phyloP scores from a whole-genome alignment of 1,139 yeast species.

The Zygosaccharomyces sapae region DNA sequence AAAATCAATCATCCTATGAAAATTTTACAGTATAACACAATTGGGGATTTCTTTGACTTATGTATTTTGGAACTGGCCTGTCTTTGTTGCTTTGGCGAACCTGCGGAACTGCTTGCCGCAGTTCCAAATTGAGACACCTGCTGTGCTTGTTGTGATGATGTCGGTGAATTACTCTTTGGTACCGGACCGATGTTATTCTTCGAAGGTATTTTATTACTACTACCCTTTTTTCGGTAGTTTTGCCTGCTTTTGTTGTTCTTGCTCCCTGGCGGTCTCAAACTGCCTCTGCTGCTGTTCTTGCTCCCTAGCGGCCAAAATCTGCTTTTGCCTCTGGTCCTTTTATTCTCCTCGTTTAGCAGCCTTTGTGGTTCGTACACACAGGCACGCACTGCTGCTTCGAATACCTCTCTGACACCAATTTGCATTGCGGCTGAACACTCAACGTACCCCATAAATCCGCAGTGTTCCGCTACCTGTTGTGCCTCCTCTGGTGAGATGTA shows the following conservation, averaged over 20 bases:
- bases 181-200: constrained; percentile 2
- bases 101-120: not conserved
- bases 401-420: constrained; percentile 75
- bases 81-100: constrained; percentile 5
- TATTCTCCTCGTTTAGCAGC: constrained; percentile 8
- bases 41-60: constrained; percentile 36
- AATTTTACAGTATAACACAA: constrained; percentile 34
- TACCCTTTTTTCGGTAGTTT: constrained; percentile 7
- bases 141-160: constrained; percentile 2
- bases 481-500: constrained; percentile 68
- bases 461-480: constrained; percentile 59
- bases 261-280: constrained; percentile 8
- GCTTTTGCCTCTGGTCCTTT: constrained; percentile 13
- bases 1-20: not conserved
- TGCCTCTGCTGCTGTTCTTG: constrained; percentile 10
- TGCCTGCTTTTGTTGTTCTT: constrained; percentile 11
- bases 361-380: constrained; percentile 56
- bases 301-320: constrained; percentile 8
- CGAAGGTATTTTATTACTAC: constrained; percentile 2
- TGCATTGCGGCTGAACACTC: constrained; percentile 96
- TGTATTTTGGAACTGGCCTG: constrained; percentile 9
- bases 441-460: constrained; percentile 69
- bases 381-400: constrained; percentile 73
- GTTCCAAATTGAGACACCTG: not conserved
- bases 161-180: constrained; percentile 3